Evolutionary conservation across 2,329 filamentous ascomycete genomes (phyloP), one percentile per base, ranked within the genome.

Genomic region (Claviceps sp.): DNA sequence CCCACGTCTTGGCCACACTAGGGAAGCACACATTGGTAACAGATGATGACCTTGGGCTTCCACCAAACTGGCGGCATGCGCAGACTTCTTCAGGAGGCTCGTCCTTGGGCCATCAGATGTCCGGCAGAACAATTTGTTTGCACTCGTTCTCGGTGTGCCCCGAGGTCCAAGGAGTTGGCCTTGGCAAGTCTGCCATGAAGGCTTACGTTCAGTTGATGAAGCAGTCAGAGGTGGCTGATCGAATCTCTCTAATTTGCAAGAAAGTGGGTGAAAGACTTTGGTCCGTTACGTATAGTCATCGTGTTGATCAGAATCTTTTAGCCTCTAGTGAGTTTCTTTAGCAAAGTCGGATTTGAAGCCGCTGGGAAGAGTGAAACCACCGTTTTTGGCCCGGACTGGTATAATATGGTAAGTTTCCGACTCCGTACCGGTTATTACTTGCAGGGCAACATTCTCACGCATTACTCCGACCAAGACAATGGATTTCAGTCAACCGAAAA

Each of bases 121-220:
- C 73, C 16, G 88, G 88, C 40, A 70, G 80, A 44, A 94, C 87
- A 0, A 76, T 95, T 51, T 87, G 82, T 51, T 70, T 95, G 48
- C 90, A 96, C 67, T 91, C 86, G 0, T 74, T 96, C 5, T 87
- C 86, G 17, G 83, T 95, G 5, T 74, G 85, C 51, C 88, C 87
- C 1, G 78, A 82, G 53, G 80, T 88, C 52, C 87, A 93, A 57
- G 75, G 79, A 37, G 80, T 82, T 52, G 85, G 87, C 1, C 72
- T 95, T 2, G 90, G 86, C 16, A 81, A 78, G 56, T 80, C 83
- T 20, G 69, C 94, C 54, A 73, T 95, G 40, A 54, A 52, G 29
- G 53, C 53, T 26, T 54, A 54, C 16, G 38, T 54, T 42, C 83
- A 90, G 63, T 78, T 86, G 50, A 84, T 93, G 68, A 82, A 80